Conservation (phyloP, 2,329 filamentous ascomycete genomes). For the Hypoxylon sp. region DNA sequence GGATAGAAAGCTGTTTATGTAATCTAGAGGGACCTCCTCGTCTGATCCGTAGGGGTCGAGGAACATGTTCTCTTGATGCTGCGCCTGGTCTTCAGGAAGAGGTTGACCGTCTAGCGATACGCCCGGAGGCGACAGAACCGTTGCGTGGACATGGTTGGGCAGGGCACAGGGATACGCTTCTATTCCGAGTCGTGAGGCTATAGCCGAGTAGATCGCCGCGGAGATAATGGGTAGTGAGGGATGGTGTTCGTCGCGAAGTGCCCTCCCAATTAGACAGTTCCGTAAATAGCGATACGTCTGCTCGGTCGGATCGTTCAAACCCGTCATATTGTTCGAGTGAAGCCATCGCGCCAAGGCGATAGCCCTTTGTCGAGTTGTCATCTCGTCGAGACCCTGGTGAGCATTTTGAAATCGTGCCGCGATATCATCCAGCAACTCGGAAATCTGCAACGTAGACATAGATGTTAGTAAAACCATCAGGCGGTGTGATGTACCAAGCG, state of each 20-base stretch:
- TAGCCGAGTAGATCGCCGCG: conserved; percentile 85
- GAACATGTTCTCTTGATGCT: conserved; percentile 74
- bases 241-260: conserved; percentile 79
- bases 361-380: conserved; percentile 78
- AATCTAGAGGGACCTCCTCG: conserved; percentile 73
- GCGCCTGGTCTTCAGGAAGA: conserved; percentile 58
- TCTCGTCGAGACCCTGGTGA: conserved; percentile 66
- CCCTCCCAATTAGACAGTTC: conserved; percentile 90
- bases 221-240: conserved; percentile 90
- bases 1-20: conserved; percentile 73
- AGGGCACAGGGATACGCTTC: conserved; percentile 85
- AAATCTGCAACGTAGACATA: conserved; percentile 63
- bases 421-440: conserved; percentile 75
- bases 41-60: conserved; percentile 84
- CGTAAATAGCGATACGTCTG: conserved; percentile 82
- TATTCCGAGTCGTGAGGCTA: conserved; percentile 82
- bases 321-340: conserved; percentile 76
- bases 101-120: conserved; percentile 71
- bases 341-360: conserved; percentile 78
- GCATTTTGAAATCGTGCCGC: conserved; percentile 69
- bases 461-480: conserved; percentile 7
- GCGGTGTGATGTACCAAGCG: conserved; percentile 1
- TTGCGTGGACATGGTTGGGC: conserved; percentile 87
- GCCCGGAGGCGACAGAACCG: conserved; percentile 75
- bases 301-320: conserved; percentile 72